Evolutionary conservation across 352 stramenopile species (phyloP).

Genomic region (Globisporangium okanoganense): DNA sequence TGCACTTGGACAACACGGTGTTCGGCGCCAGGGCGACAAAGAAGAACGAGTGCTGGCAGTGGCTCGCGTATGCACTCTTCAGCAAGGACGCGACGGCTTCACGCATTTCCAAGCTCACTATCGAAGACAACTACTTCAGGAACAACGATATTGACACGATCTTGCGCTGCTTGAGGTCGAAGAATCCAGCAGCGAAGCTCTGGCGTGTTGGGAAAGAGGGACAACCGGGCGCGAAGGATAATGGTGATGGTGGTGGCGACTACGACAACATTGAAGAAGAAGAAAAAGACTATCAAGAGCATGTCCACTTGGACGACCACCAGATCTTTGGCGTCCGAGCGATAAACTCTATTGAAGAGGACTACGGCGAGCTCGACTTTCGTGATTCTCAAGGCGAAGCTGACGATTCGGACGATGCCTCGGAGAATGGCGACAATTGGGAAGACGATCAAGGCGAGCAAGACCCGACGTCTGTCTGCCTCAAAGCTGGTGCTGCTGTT

Average conservation of each 20-base stretch:
- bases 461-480: not conserved
- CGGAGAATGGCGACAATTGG: not conserved
- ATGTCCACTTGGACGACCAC: not conserved
- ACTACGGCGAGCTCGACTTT: slow-evolving; percentile 1
- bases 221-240: not conserved
- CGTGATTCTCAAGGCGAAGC: not conserved
- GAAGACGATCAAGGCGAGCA: not conserved
- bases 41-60: slow-evolving; percentile 11
- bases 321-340: slow-evolving; percentile 1
- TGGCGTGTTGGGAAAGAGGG: not conserved
- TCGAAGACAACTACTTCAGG: slow-evolving; percentile 1
- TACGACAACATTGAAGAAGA: not conserved
- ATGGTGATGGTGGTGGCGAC: not conserved
- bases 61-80: slow-evolving; percentile 12
- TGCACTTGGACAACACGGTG: not conserved
- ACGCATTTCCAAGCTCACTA: slow-evolving; percentile 8
- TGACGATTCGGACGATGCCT: not conserved
- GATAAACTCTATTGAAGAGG: not conserved
- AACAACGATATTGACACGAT: not conserved
- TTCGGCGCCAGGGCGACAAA: not conserved
- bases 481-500: not conserved
- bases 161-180: not conserved
- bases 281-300: not conserved
- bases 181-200: slow-evolving; percentile 7
- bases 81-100: slow-evolving; percentile 6